A percentile compares a stretch with the other conserved stretches of the same genome.
These are phyloP conservation scores for Musa schizocarpa DNA, from an alignment of 176 grass and related monocot genomes.

Conservation along the genomic window DNA sequence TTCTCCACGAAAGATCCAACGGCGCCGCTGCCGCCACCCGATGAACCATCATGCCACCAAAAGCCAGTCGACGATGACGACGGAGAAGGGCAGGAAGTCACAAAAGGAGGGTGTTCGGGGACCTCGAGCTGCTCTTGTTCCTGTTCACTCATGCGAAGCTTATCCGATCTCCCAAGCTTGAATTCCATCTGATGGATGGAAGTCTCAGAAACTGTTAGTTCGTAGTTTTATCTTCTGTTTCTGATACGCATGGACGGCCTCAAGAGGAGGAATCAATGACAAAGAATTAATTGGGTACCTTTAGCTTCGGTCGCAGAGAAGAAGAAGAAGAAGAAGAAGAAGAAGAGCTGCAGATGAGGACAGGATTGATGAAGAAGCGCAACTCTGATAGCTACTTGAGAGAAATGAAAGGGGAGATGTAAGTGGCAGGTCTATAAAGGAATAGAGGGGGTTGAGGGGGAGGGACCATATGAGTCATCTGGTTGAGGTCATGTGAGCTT, in stretches of 20 bases:
- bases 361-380: too few species aligned
- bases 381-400: slow-evolving; percentile 2
- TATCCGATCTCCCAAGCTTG: slow-evolving; percentile 18
- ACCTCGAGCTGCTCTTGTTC: slow-evolving; percentile 4
- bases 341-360: too few species aligned
- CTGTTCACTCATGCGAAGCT: slow-evolving; percentile 19
- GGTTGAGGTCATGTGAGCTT: slow-evolving; percentile 69
- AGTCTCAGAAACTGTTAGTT: too few species aligned
- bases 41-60: background rate
- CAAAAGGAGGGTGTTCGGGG: background rate
- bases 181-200: slow-evolving; percentile 23
- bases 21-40: too few species aligned
- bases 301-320: too few species aligned
- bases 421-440: slow-evolving; percentile 27
- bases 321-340: too few species aligned
- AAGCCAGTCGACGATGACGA: slow-evolving; percentile 1
- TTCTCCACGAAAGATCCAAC: slow-evolving; percentile 33
- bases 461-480: slow-evolving; percentile 26
- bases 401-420: background rate
- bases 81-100: slow-evolving; percentile 9
- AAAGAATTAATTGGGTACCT: too few species aligned
- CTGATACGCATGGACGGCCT: too few species aligned
- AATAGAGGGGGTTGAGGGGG: background rate
- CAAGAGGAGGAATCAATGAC: too few species aligned
- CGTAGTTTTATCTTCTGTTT: too few species aligned